These are phyloP conservation scores for Penicillium sp. DNA, from an alignment of 2,329 filamentous ascomycete species.

Conservation along the genomic window DNA sequence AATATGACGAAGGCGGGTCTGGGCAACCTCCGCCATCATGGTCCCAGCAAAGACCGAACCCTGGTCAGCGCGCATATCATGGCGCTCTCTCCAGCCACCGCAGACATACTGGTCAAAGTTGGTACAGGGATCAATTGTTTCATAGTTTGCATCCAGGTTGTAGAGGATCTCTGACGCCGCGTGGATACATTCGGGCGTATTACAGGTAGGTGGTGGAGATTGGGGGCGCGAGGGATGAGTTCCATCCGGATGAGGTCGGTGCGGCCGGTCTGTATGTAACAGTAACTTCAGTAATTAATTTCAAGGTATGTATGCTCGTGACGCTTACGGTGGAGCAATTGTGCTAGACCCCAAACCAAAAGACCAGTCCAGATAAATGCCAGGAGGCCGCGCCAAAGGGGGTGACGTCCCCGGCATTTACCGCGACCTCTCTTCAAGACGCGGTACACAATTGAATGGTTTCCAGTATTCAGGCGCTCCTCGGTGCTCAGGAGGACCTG, in stretches of 20 bases:
- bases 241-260: not conserved
- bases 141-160: conserved; percentile 62
- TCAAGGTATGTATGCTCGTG: not conserved
- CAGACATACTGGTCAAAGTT: conserved; percentile 68
- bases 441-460: conserved; percentile 5
- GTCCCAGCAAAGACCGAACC: conserved; percentile 60
- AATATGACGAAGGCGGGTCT: conserved; percentile 61
- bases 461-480: not conserved
- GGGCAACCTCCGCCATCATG: conserved; percentile 61
- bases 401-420: conserved; percentile 6
- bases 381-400: conserved; percentile 5
- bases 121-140: conserved; percentile 65
- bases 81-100: conserved; percentile 63
- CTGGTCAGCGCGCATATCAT: conserved; percentile 66
- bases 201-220: conserved; percentile 43
- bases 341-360: conserved; percentile 7
- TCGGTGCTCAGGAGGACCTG: conserved; percentile 1
- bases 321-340: conserved; percentile 5
- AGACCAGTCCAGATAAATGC: conserved; percentile 8
- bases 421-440: not conserved
- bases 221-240: conserved; percentile 7
- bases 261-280: not conserved
- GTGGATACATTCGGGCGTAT: conserved; percentile 62
- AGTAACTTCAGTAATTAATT: not conserved
- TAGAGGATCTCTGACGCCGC: conserved; percentile 63